Evolutionary conservation across 2,329 filamentous ascomycete genomes (phyloP).

Genomic region (Thelonectria olida): DNA sequence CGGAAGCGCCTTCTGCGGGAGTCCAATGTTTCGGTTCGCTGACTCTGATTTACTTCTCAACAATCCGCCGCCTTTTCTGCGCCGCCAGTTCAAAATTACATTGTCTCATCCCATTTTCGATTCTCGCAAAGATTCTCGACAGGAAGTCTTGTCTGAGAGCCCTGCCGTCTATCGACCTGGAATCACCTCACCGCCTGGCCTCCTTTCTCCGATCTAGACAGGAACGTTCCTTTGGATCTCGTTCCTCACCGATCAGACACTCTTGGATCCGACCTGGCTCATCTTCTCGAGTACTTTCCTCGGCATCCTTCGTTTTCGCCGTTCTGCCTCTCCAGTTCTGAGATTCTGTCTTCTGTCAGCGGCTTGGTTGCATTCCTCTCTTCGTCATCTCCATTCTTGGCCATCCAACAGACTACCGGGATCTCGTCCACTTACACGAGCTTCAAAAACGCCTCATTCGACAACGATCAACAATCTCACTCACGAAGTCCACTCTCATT

Average conservation of each 20-base stretch:
- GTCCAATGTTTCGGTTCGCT: conserved; percentile 6
- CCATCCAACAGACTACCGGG: conserved; percentile 1
- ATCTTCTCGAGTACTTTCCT: background rate
- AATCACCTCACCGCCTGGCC: conserved; percentile 3
- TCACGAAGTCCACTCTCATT: conserved; percentile 1
- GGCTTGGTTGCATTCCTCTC: conserved; percentile 9
- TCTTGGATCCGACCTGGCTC: conserved; percentile 7
- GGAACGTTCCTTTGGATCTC: background rate
- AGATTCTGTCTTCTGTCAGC: conserved; percentile 4
- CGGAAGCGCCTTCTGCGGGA: background rate
- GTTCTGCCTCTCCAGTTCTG: background rate
- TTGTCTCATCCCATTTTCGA: conserved; percentile 15
- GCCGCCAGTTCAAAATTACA: conserved; percentile 6
- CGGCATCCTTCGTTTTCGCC: background rate
- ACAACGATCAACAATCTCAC: background rate
- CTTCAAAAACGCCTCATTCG: background rate
- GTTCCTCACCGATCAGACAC: background rate
- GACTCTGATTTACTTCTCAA: conserved; percentile 4
- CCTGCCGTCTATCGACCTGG: background rate
- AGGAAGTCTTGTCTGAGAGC: conserved; percentile 6
- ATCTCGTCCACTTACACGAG: conserved; percentile 18
- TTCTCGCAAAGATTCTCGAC: background rate
- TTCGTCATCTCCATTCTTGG: background rate
- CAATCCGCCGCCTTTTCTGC: conserved; percentile 3
- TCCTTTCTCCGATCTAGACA: conserved; percentile 5